A percentile compares a stretch with the other conserved stretches of the same genome.
These are phyloP conservation scores for Camptophora hylomeconis DNA, from an alignment of 2,329 filamentous ascomycete genomes.

Conservation along the genomic window DNA sequence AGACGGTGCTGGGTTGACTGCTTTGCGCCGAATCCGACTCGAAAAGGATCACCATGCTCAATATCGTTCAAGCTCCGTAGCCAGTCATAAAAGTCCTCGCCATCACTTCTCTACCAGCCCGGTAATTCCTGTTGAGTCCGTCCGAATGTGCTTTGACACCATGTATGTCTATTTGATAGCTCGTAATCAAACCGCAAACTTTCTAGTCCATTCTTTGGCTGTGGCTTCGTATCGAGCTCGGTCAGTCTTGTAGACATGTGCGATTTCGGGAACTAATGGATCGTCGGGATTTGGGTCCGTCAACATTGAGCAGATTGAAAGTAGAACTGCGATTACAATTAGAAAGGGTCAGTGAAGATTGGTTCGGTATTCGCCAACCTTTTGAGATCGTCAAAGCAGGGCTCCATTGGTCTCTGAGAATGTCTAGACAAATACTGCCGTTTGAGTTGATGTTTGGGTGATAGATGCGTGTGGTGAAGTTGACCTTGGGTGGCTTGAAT, in stretches of 20 bases:
- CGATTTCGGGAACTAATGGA: conserved; percentile 95
- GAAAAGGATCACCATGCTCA: too few species aligned
- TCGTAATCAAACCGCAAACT: too few species aligned
- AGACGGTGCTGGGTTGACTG: too few species aligned
- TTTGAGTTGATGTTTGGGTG: conserved; percentile 99
- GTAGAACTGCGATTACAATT: conserved; percentile 50
- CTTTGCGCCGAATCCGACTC: too few species aligned
- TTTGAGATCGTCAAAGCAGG: conserved; percentile 97
- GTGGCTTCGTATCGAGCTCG: conserved; percentile 90
- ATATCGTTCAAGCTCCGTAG: too few species aligned
- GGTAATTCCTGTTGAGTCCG: too few species aligned
- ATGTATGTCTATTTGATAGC: too few species aligned
- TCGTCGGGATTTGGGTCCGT: conserved; percentile 99
- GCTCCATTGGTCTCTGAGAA: conserved; percentile 97
- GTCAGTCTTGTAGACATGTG: conserved; percentile 99
- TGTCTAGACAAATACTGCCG: conserved; percentile 97
- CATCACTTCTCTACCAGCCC: too few species aligned
- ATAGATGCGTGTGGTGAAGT: conserved; percentile 99
- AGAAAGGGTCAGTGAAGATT: conserved; percentile 7
- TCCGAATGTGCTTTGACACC: too few species aligned
- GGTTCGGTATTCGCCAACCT: conserved; percentile 43
- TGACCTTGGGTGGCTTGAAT: conserved; percentile 99
- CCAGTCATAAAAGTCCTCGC: too few species aligned
- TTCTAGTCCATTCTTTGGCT: conserved; percentile 94
- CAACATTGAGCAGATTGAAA: conserved; percentile 99